Percentiles rank a stretch among this genome's conserved stretches.
These are phyloP conservation scores for Saccharum spontaneum DNA, from an alignment of 176 grass and related monocot genomes.

Conservation along the genomic window DNA sequence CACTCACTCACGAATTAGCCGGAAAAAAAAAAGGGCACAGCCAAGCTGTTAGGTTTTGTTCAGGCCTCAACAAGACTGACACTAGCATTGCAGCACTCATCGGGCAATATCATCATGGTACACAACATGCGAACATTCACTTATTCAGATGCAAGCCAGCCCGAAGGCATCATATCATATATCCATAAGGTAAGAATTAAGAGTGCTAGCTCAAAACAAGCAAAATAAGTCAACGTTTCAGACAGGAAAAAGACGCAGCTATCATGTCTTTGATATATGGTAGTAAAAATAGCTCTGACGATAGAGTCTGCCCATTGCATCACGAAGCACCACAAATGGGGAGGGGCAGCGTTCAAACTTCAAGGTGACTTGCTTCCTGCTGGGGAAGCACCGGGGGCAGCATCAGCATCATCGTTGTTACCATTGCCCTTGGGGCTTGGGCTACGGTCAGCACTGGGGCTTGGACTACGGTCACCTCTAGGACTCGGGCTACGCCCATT, in stretches of 20 bases:
- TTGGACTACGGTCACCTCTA: slow-evolving; percentile 41
- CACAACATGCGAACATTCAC: neutral
- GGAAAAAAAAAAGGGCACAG: neutral
- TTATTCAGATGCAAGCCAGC: slow-evolving; percentile 4
- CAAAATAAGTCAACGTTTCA: neutral
- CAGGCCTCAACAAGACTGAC: neutral
- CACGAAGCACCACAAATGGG: neutral
- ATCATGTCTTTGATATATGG: neutral
- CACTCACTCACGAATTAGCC: neutral
- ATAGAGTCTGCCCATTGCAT: neutral
- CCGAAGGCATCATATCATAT: neutral
- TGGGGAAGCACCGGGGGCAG: neutral
- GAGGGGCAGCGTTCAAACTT: neutral
- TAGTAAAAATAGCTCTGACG: neutral
- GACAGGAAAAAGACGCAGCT: neutral
- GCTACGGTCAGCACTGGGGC: slow-evolving; percentile 17
- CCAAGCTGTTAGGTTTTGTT: too few species aligned
- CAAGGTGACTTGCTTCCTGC: slow-evolving; percentile 19
- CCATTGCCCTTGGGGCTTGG: slow-evolving; percentile 34
- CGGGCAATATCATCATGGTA: neutral
- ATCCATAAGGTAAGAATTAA: neutral
- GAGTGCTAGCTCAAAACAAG: neutral
- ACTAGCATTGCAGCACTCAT: too few species aligned
- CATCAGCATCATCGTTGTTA: neutral
- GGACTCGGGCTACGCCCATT: slow-evolving; percentile 51